Conservation (phyloP, 306 rosid species). For the Canavalia ensiformis region DNA sequence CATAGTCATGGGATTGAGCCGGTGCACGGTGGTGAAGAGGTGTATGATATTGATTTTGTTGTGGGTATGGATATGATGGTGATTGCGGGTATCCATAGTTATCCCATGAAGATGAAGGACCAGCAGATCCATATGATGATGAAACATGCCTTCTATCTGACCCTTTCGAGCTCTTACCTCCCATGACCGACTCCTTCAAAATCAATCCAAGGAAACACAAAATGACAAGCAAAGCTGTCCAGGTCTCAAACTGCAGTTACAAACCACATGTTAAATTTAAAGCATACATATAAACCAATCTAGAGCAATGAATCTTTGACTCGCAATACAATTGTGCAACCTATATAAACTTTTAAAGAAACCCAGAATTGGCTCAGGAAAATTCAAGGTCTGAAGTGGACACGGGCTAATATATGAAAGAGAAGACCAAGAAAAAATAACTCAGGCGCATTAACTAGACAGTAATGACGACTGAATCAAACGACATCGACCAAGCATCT, state of each 20-base stretch:
- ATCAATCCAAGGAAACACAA: slow-evolving; percentile 46
- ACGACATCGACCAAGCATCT: slow-evolving; percentile 20
- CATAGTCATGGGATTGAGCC: slow-evolving; percentile 46
- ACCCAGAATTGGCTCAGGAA: slow-evolving; percentile 14
- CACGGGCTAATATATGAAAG: not conserved
- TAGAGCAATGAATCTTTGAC: slow-evolving; percentile 12
- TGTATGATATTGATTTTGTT: slow-evolving; percentile 48
- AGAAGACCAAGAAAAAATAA: slow-evolving; percentile 45
- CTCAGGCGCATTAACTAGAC: not conserved
- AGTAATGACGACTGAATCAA: slow-evolving; percentile 49
- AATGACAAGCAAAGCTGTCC: slow-evolving; percentile 47
- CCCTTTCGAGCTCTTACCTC: slow-evolving; percentile 65
- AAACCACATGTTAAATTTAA: not conserved
- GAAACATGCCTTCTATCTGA: slow-evolving; percentile 52
- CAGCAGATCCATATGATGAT: slow-evolving; percentile 51
- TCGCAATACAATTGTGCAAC: not conserved
- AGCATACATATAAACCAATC: no score
- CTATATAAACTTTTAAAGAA: not conserved
- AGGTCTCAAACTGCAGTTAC: slow-evolving; percentile 50
- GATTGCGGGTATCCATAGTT: slow-evolving; percentile 58
- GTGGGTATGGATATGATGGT: slow-evolving; percentile 54
- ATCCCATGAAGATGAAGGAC: slow-evolving; percentile 57
- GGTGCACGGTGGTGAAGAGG: slow-evolving; percentile 57
- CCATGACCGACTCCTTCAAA: slow-evolving; percentile 61
- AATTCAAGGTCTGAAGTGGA: slow-evolving; percentile 14